Evolutionary conservation across 2,329 filamentous ascomycete genomes (phyloP), one percentile per base, ranked within the genome.

Genomic region (Zasmidium citrigriseum): DNA sequence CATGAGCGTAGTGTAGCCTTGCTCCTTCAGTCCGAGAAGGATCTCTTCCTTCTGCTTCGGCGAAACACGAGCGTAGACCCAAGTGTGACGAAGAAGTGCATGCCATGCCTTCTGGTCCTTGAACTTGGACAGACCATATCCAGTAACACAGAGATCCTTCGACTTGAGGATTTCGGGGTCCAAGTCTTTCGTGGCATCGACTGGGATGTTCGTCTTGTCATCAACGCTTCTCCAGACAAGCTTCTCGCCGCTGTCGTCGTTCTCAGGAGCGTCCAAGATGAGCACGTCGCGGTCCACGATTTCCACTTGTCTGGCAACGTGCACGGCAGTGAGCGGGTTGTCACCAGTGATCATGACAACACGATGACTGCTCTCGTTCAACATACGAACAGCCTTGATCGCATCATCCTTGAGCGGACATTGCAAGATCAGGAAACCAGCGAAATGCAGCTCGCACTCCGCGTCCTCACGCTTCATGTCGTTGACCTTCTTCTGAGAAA

Each of bases 301-400:
- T 74, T 99, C 95, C 23, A 99, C 95, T 74, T 97, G 89, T 61
- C 89, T 88, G 16, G 95, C 95, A 57, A 99, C 95, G 72, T 99
- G 93, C 11, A 96, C 91, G 64, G 95, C 95, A 44, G 95, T 99
- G 53, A 99, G 83, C 12, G 95, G 93, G 74, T 99, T 99, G 75
- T 99, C 95, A 72, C 95, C 95, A 60, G 95, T 99, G 66, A 99
- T 99, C 95, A 99, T 99, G 67, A 99, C 90, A 48, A 96, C 92
- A 68, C 95, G 91, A 76, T 99, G 95, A 77, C 93, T 98, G 77
- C 93, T 98, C 80, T 99, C 95, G 72, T 97, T 99, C 68, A 99
- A 84, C 91, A 98, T 97, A 65, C 89, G 91, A 44, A 99, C 91
- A 41, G 95, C 88, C 73, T 95, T 88, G 77, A 96, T 90, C 48